Base-by-base conservation (phyloP, 306 rosid genomes). In the Lablab purpureus region DNA sequence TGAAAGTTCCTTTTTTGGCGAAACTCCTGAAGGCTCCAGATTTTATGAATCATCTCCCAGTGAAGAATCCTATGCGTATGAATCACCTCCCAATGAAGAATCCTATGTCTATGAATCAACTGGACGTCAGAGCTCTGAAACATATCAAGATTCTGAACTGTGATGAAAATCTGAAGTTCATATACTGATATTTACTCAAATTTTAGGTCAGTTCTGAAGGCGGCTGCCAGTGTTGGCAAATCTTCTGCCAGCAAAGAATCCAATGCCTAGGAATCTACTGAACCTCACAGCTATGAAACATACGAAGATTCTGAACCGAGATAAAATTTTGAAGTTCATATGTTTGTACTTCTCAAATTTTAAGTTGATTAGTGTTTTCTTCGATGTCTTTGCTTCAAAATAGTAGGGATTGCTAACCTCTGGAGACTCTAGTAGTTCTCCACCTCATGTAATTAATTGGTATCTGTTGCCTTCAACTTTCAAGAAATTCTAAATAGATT, bases 251-350 rank as follows among this genome's bases (percentile, higher is more conserved):
- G 64, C 11, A 80, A 85, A 78, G 83, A 72, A 41, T 74, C 85
- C 51, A 54, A 54, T 41, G 50, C 51, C 32, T 78, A 70, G 30
- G 91, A 81, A 71, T 40, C 87, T 66, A 56, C 84, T 36, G 67
- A 64, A 15, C 47, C 73, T 67, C 83, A 75, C 71, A 81, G 69
- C 81, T 67, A 74, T 40, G 90, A 81, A 79, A 37, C 78, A 21
- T 60, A 79, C 11, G 86, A 82, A 67, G 68, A 86, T 80, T 85
- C 88, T 21, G 92, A 92, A 80, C 76, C 89, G 8, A 4, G 94
- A 77, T 82, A 80, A 87, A 85, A 14, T 30, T 59, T 19, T 79
- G 22, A 49, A 51, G 52, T 64, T 74, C 63, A 67, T n/a, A 14
- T 12, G 30, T 40, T 36, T 51, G 32, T 58, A 43, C 27, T 73